Evolutionary conservation across 139 green algal genomes (phyloP).

Genomic region (Chlorella sorokiniana): DNA sequence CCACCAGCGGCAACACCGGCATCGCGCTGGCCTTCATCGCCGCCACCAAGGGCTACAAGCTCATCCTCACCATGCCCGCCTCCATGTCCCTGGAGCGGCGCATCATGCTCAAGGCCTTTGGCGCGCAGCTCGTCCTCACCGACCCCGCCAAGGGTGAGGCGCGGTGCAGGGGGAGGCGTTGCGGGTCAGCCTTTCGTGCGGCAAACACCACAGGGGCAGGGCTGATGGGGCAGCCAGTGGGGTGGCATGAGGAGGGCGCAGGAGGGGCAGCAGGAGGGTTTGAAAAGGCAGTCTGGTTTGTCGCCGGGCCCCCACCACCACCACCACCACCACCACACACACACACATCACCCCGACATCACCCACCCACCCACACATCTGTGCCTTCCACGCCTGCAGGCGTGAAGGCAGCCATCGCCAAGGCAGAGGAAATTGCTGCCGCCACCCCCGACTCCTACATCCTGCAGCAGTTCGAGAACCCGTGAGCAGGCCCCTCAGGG

Average conservation of each 20-base stretch:
- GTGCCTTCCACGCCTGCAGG: constrained; percentile 1
- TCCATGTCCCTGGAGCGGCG: constrained; percentile 97
- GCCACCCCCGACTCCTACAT: constrained; percentile 63
- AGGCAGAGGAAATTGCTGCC: constrained; percentile 89
- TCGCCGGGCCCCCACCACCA: too few relatives aligned
- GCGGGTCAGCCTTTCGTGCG: too few relatives aligned
- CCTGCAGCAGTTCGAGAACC: constrained; percentile 76
- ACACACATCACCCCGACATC: not conserved
- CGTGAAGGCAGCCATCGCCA: constrained; percentile 82
- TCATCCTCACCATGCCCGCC: constrained; percentile 98
- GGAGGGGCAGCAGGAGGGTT: too few relatives aligned
- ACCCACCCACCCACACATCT: not conserved
- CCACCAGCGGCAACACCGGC: constrained; percentile 96
- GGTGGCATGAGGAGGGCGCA: too few relatives aligned
- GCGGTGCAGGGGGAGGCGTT: too few relatives aligned
- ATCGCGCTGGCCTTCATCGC: constrained; percentile 97
- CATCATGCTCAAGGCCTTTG: constrained; percentile 91
- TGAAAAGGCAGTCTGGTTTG: too few relatives aligned
- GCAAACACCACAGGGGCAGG: too few relatives aligned
- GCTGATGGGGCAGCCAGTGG: too few relatives aligned
- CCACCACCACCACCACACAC: too few relatives aligned
- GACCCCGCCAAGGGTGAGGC: constrained; percentile 81
- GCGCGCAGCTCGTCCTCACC: constrained; percentile 74
- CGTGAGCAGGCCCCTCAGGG: too few relatives aligned
- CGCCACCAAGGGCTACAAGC: constrained; percentile 96